Conservation (phyloP, 176 grass and related monocot species). For the Paspalum vaginatum region DNA sequence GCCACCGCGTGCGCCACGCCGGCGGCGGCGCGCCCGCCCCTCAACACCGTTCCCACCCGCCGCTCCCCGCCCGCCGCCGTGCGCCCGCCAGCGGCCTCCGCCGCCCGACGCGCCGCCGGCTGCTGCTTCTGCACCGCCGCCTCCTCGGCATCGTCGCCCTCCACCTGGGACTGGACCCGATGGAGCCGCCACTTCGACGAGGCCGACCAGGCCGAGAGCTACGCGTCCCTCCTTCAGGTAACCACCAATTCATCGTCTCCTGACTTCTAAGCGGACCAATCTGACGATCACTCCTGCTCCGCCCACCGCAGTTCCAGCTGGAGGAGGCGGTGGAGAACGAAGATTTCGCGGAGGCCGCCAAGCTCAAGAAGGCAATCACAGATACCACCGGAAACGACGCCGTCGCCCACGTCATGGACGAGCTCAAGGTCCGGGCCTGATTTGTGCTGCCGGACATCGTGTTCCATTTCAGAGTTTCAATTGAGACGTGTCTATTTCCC, state of each 20-base stretch:
- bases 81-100: conserved; percentile 1
- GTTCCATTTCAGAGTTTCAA: neutral
- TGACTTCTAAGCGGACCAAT: neutral
- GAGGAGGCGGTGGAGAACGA: conserved; percentile 94
- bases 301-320: conserved; percentile 69
- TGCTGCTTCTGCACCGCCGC: conserved; percentile 44
- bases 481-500: neutral
- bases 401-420: conserved; percentile 72
- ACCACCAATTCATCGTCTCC: neutral
- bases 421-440: conserved; percentile 74
- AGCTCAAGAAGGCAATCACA: conserved; percentile 65
- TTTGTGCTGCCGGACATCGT: neutral
- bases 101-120: conserved; percentile 14
- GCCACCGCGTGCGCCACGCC: conserved; percentile 50
- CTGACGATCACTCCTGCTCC: conserved; percentile 15
- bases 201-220: conserved; percentile 83
- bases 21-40: conserved; percentile 50
- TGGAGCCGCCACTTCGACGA: conserved; percentile 91
- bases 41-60: conserved; percentile 17
- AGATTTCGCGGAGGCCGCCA: conserved; percentile 81
- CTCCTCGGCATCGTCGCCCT: conserved; percentile 31
- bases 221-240: conserved; percentile 78
- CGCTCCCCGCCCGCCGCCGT: conserved; percentile 41
- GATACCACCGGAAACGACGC: conserved; percentile 63
- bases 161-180: conserved; percentile 80